Conservation (phyloP, 495 filamentous ascomycete species). For the Daldinia vernicosa region DNA sequence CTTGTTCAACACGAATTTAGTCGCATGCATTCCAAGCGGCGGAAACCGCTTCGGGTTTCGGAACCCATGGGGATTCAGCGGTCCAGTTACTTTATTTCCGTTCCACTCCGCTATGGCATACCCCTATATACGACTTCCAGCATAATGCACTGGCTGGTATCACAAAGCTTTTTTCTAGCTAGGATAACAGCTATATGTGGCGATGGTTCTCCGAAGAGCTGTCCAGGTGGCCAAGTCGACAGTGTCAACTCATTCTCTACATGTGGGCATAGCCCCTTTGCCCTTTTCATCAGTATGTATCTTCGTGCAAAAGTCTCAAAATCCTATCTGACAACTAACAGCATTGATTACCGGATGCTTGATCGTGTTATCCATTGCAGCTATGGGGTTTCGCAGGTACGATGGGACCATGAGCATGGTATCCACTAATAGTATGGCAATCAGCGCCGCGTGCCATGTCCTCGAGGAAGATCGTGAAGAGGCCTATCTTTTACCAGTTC, state of each 20-base stretch:
- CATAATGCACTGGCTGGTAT: constrained; percentile 53
- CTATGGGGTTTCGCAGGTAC: background rate
- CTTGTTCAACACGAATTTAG: background rate
- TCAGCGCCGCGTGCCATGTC: background rate
- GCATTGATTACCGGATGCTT: background rate
- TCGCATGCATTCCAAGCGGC: background rate
- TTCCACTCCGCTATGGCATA: constrained; percentile 53
- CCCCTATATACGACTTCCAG: constrained; percentile 42
- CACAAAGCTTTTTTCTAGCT: constrained; percentile 53
- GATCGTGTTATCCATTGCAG: background rate
- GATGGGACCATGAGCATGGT: background rate
- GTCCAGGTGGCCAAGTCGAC: background rate
- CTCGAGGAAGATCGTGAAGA: background rate
- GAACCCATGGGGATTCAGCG: background rate
- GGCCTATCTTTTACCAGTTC: background rate
- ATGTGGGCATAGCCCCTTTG: background rate
- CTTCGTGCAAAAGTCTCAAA: background rate
- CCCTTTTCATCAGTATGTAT: background rate
- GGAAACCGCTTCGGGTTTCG: background rate
- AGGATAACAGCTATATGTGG: constrained; percentile 5
- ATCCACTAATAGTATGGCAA: background rate
- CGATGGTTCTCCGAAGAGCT: background rate
- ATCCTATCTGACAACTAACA: background rate
- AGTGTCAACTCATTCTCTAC: background rate
- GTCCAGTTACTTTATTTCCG: constrained; percentile 51